Evolutionary conservation across 306 rosid species (phyloP), one percentile per base, ranked within the genome.

Genomic region (Vicia sativa): DNA sequence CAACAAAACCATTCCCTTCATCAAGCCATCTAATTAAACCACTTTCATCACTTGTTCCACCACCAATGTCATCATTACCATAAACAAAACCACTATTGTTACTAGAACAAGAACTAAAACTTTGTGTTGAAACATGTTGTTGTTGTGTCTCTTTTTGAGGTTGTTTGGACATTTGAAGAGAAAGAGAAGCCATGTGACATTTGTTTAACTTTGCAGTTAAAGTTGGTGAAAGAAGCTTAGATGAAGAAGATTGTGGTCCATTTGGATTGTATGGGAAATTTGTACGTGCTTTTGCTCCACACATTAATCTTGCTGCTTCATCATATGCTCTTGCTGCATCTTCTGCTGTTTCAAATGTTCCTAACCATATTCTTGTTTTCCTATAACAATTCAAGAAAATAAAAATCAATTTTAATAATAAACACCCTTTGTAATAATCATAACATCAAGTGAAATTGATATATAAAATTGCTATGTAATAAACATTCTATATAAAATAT

Each of bases 291-390:
- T 90, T 87, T 67, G 87, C 73, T 1, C 95, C 95, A 38, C 96
- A 85, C 90, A 90, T 85, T 11, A 90, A 70, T 46, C 88, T 82
- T 1, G 96, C 96, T 52, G 96, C 96, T 78, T 90, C 95, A 70
- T 90, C 96, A 48, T 90, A 90, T n/a, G 95, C 96, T 78, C 82
- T 74, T 13, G 96, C 96, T 6, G 96, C 96, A 71, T 90, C 95
- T 67, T 90, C 95, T 14, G 95, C 96, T 3, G 91, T 90, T 69
- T 87, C 91, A 60, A 85, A 90, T 2, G 96, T 90, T 46, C 96
- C 96, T 2, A 90, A 78, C 96, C 96, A 90, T 55, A 90, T 87
- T 73, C 96, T 85, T 0, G 91, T 87, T 60, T 87, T 90, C 81
- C 95, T 90, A 38, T 55, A 68, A 34, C 7, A 34, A 7, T 7